Evolutionary conservation across 2,329 filamentous ascomycete species (phyloP), one percentile per base, ranked within the genome.

Genomic region (Talaromyces sp.): DNA sequence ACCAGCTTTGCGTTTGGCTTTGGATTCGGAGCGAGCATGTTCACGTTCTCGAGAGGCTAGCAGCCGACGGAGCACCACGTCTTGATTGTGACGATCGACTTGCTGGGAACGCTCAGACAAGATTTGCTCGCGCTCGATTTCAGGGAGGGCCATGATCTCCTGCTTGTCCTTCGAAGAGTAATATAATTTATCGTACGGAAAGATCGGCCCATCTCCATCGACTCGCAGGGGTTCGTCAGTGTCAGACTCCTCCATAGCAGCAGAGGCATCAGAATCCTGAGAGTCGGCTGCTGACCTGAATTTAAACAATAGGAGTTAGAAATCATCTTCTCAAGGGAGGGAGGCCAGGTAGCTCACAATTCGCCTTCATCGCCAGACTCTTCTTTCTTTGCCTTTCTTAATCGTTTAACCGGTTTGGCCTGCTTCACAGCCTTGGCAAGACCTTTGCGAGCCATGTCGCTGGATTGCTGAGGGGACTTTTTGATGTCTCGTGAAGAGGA

Each of bases 81-180:
- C 92, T 77, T 96, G 94, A 63, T 89, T 86, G 68, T 90, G 88
- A 58, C 88, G 87, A 70, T 95, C 90, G 62, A 93, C 88, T 73
- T 95, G 88, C 68, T 91, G 87, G 40, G 89, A 89, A 66, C 95
- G 91, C 68, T 96, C 91, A 23, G 92, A 94, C 6, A 99, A 85
- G 52, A 96, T 88, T 72, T 92, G 87, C 76, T 99, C 95, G 65
- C 94, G 89, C 72, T 96, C 88, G 57, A 98, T 88, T 78, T 98
- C 93, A 33, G 92, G 89, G 84, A 97, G 87, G 61, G 83, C 85
- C 84, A 95, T 88, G 65, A 99, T 95, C 57, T 89, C 82, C 7
- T 83, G 83, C 75, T 91, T 93, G 72, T 95, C 91, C 44, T 86
- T 83, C 52, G 87, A 82, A 67, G 86, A 90, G 68, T 86, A 84